A percentile compares a stretch with the other conserved stretches of the same genome.
Conservation (phyloP, 495 filamentous ascomycete species). For the Neurospora sp. region DNA sequence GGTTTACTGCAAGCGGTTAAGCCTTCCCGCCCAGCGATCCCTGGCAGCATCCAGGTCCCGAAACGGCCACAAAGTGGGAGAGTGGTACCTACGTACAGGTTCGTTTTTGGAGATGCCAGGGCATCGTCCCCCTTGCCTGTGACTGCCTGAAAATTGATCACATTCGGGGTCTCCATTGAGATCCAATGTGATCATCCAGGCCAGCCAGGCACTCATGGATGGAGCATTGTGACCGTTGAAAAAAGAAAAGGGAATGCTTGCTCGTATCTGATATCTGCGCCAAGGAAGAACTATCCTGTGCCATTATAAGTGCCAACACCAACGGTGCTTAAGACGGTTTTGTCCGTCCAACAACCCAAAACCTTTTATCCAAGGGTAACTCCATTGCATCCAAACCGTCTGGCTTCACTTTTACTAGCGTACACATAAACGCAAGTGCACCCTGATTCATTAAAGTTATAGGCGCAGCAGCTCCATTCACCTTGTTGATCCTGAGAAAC, state of each 20-base stretch:
- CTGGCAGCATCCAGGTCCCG: not conserved
- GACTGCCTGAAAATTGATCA: not conserved
- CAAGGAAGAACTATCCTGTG: not conserved
- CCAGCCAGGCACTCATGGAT: not conserved
- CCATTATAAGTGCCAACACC: not conserved
- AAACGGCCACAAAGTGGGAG: not conserved
- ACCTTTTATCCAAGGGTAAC: not conserved
- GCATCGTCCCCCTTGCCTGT: not conserved
- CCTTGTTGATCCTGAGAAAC: not conserved
- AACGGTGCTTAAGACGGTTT: not conserved
- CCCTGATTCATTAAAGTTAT: not conserved
- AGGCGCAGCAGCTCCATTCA: not conserved
- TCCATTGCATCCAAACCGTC: not conserved
- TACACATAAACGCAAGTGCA: not conserved
- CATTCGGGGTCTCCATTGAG: not conserved
- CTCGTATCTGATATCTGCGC: not conserved
- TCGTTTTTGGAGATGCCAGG: not conserved
- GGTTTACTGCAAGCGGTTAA: not conserved
- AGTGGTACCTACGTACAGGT: not conserved
- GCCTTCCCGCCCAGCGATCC: not conserved
- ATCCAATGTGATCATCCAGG: not conserved
- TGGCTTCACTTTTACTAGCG: not conserved
- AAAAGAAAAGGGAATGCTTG: not conserved
- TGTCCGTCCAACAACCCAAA: not conserved
- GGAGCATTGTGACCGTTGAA: not conserved